Percentiles rank a stretch among this genome's conserved stretches.
Evolutionary conservation across 345 rosid species (phyloP).

Genomic region (Eucalyptus cloeziana): DNA sequence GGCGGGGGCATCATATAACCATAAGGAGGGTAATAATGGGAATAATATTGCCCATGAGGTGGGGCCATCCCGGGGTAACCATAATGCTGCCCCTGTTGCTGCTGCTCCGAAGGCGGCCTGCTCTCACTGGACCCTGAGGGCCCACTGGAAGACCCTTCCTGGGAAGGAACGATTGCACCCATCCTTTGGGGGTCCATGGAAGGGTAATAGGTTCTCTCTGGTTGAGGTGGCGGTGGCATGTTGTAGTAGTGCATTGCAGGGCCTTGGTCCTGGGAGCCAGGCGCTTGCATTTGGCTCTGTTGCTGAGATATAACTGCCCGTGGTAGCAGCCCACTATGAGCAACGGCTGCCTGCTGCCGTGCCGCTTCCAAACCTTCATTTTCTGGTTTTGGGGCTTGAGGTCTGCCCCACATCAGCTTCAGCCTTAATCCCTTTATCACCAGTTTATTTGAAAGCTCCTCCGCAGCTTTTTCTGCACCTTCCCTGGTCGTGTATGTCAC

Average conservation of each 20-base stretch:
- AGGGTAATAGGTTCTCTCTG: constrained; percentile 68
- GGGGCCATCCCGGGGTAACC: constrained; percentile 34
- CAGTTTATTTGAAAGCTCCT: constrained; percentile 76
- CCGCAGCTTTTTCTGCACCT: constrained; percentile 96
- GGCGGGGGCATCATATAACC: constrained; percentile 51
- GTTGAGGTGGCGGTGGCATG: constrained; percentile 63
- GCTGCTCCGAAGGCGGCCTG: constrained; percentile 32
- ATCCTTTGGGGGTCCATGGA: constrained; percentile 98
- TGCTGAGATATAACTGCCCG: constrained; percentile 86
- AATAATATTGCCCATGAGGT: constrained; percentile 37
- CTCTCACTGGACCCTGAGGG: constrained; percentile 24
- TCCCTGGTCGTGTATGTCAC: constrained; percentile 91
- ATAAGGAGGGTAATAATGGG: constrained; percentile 44
- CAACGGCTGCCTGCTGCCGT: constrained; percentile 51
- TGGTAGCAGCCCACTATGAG: constrained; percentile 79
- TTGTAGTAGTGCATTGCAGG: constrained; percentile 63
- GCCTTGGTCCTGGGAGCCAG: constrained; percentile 30
- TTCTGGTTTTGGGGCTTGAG: constrained; percentile 76
- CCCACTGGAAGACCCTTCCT: constrained; percentile 46
- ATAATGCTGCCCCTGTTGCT: constrained; percentile 37
- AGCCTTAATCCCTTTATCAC: constrained; percentile 84
- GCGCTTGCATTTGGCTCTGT: constrained; percentile 46
- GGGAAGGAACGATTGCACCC: constrained; percentile 75
- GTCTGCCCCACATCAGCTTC: constrained; percentile 95
- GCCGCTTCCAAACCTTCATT: constrained; percentile 54